phyloP scores from a whole-genome alignment of 306 rosid species.

The Vigna angularis region DNA sequence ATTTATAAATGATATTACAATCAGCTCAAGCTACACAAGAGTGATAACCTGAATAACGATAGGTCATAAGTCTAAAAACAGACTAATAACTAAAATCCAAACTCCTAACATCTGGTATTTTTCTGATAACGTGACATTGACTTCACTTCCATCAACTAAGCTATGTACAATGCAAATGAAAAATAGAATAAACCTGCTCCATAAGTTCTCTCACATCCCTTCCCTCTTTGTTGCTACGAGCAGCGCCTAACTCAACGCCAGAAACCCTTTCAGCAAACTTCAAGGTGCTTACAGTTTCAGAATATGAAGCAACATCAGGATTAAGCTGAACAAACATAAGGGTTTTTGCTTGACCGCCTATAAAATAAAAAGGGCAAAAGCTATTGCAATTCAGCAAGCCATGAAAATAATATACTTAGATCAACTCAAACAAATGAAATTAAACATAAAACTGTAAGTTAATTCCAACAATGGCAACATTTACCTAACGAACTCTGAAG shows the following conservation, averaged over 20 bases:
- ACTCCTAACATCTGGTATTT: constrained; percentile 28
- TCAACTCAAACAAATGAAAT: constrained; percentile 11
- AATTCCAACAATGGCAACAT: constrained; percentile 35
- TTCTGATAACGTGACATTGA: constrained; percentile 18
- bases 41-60: neutral
- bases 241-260: constrained; percentile 97
- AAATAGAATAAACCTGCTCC: constrained; percentile 77
- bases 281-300: constrained; percentile 89
- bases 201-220: constrained; percentile 91
- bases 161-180: constrained; percentile 26
- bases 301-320: constrained; percentile 89
- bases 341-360: constrained; percentile 99
- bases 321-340: constrained; percentile 99
- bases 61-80: constrained; percentile 4
- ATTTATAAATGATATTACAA: constrained; percentile 22
- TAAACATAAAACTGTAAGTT: constrained; percentile 13
- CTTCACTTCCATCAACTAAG: constrained; percentile 28
- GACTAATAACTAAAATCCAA: neutral
- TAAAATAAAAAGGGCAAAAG: constrained; percentile 41
- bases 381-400: constrained; percentile 30
- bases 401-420: constrained; percentile 21
- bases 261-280: constrained; percentile 99
- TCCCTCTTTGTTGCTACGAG: constrained; percentile 98
- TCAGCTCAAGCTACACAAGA: constrained; percentile 32
- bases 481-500: constrained; percentile 97